Conservation (phyloP, 495 filamentous ascomycete genomes). For the Aspergillus mulundensis region DNA sequence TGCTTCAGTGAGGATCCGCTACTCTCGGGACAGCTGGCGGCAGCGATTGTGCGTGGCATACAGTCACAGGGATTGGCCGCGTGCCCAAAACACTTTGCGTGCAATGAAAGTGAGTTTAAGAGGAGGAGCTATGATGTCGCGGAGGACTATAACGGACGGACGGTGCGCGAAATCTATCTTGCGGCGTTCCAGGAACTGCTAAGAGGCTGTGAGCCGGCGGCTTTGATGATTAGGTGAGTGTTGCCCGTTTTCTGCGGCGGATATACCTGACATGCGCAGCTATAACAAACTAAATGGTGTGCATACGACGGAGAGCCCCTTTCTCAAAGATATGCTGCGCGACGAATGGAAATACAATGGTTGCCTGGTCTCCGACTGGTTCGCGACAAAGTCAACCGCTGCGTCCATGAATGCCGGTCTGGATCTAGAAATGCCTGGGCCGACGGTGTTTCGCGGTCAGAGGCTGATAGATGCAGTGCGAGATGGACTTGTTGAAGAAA, state of each 20-base stretch:
- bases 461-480: not conserved
- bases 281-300: constrained; percentile 5
- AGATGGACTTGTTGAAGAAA: not conserved
- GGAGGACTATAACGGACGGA: not conserved
- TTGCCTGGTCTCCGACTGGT: constrained; percentile 2
- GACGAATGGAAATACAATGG: constrained; percentile 4
- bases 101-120: constrained; percentile 3
- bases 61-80: constrained; percentile 1
- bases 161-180: constrained; percentile 2
- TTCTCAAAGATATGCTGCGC: not conserved
- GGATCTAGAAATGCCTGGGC: constrained; percentile 58
- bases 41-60: not conserved
- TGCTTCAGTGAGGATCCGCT: constrained; percentile 3
- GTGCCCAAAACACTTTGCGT: not conserved
- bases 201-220: not conserved
- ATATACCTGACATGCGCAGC: too few species aligned
- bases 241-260: too few species aligned
- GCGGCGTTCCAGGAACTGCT: constrained; percentile 3
- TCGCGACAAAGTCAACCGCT: constrained; percentile 21
- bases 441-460: constrained; percentile 27
- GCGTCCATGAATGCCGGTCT: constrained; percentile 46
- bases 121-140: constrained; percentile 1
- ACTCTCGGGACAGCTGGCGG: not conserved
- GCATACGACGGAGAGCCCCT: not conserved
- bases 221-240: constrained; percentile 2